Percentiles rank a stretch among this genome's conserved stretches.
Evolutionary conservation across 805 yeast genomes (phyloP).

Genomic region (Pichia kluyveri): DNA sequence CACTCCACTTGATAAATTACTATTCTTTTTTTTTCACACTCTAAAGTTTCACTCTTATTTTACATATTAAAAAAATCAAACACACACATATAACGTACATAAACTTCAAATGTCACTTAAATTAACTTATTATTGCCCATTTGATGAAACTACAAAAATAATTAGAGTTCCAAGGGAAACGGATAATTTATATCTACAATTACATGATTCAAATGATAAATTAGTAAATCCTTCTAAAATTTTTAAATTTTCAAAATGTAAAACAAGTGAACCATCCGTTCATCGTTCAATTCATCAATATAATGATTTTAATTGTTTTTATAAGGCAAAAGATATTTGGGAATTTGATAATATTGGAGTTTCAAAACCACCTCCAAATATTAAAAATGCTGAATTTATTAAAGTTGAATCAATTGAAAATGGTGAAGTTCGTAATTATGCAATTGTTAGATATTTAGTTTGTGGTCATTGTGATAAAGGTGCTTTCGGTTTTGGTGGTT

Average conservation of each 20-base stretch:
- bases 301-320: conserved; percentile 17
- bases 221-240: conserved; percentile 2
- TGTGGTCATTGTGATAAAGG: conserved; percentile 78
- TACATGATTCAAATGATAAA: not conserved
- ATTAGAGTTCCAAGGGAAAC: conserved; percentile 7
- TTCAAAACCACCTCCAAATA: conserved; percentile 30
- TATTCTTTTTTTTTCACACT: too few relatives aligned
- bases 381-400: conserved; percentile 1
- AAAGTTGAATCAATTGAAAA: conserved; percentile 10
- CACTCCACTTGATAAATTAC: too few relatives aligned
- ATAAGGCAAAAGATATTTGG: conserved; percentile 54
- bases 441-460: conserved; percentile 44
- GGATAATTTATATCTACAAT: not conserved
- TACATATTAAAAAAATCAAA: too few relatives aligned
- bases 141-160: conserved; percentile 9
- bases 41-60: too few relatives aligned
- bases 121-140: conserved; percentile 10
- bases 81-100: not conserved
- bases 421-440: conserved; percentile 16
- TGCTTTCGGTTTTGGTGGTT: conserved; percentile 63
- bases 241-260: conserved; percentile 4
- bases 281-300: not conserved
- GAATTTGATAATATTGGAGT: conserved; percentile 76
- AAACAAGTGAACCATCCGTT: not conserved
- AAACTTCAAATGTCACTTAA: not conserved